Base-by-base conservation (phyloP, 352 stramenopile species). In the Globisporangium echinulatum region DNA sequence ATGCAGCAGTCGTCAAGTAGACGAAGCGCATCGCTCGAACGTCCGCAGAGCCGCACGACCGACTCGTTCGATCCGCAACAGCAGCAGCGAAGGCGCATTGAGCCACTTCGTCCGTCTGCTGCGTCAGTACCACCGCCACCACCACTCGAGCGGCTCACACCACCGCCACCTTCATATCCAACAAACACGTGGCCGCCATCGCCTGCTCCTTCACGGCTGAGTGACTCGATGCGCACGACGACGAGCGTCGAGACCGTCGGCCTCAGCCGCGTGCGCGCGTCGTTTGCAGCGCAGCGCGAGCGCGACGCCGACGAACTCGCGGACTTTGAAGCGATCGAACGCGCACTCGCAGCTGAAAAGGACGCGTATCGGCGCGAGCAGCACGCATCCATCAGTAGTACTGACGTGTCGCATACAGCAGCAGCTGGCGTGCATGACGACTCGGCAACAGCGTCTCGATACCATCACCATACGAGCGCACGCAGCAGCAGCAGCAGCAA, bases 271-370 rank as follows among this genome's bases (percentile, higher is more conserved):
- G 69, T 89, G 37, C 66, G 75, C 3, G 69, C 76, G 36, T 87
- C 79, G 11, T 90, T 73, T 44, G 81, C 88, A 55, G 75, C 66
- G 6, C 77, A 75, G 33, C 61, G 73, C 33, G 66, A 85, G 42
- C 71, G 69, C 47, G 81, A 92, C 58, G 83, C 83, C 1, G 68
- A 88, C 44, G 83, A 90, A n/a, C 71, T 92, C 44, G 83, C 83
- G 0, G 79, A 87, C 49, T 91, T 92, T 65, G 83, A 92, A 66
- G 79, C 79, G 6, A 77, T 92, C 38, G 83, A 92, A 56, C 68
- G 69, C 14, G 74, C 88, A 58, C 55, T 92, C 39, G 83, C 74
- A 0, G 72, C 69, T 0, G 83, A 92, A 55, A 87, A 84, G 53
- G 64, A 79, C 19, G 58, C 59, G n/a, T 90, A 85, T 64, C 52